Evolutionary conservation across 176 grass and related monocot genomes (phyloP).

Genomic region (Rhynchospora breviuscula): DNA sequence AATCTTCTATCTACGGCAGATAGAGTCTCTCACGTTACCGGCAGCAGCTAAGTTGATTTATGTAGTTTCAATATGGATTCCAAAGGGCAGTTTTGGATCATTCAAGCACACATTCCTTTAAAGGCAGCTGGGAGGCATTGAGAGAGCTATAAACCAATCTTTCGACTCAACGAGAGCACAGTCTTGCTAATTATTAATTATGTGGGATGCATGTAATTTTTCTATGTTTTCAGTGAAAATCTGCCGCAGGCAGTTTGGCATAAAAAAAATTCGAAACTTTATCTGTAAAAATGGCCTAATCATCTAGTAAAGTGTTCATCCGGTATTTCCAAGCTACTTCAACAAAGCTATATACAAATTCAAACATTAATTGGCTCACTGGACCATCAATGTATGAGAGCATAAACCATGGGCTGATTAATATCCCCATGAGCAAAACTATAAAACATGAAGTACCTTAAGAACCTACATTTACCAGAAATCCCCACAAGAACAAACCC

Average conservation of each 20-base stretch:
- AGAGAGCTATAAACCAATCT: not conserved
- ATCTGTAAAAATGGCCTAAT: not conserved
- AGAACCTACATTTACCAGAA: conserved; percentile 56
- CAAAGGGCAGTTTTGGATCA: not conserved
- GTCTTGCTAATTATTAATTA: not conserved
- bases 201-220: not conserved
- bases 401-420: not conserved
- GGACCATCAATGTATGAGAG: not conserved
- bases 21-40: not conserved
- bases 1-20: not conserved
- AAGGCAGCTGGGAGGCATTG: not conserved
- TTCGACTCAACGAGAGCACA: not conserved
- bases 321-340: not conserved
- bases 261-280: not conserved
- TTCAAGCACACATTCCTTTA: not conserved
- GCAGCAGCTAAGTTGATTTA: not conserved
- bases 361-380: not conserved
- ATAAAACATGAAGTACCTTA: not conserved
- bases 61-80: not conserved
- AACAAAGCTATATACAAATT: not conserved
- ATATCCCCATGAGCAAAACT: not conserved
- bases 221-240: not conserved
- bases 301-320: not conserved
- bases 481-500: conserved; percentile 72
- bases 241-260: not conserved